Conservation (phyloP, 495 filamentous ascomycete genomes). For the Hypoxylon lienhwacheense region DNA sequence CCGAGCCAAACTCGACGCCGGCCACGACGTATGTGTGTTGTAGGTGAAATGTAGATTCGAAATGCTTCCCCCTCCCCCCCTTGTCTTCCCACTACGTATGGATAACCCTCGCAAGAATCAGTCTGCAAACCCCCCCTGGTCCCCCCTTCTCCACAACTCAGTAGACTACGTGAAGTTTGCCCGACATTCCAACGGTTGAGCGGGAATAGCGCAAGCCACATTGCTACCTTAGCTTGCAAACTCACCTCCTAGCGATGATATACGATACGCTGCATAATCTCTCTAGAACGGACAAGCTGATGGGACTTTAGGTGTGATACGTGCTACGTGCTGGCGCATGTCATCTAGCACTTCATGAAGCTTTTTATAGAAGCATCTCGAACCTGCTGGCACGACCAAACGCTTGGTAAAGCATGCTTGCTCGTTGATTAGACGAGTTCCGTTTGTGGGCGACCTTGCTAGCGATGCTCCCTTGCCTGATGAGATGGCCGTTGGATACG, state of each 20-base stretch:
- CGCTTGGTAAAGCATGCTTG: neutral
- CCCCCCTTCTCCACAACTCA: conserved; percentile 10
- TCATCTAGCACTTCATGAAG: conserved; percentile 1
- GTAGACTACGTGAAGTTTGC: conserved; percentile 25
- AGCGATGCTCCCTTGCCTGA: neutral
- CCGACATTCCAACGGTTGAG: conserved; percentile 32
- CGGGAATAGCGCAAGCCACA: conserved; percentile 35
- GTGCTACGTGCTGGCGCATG: neutral
- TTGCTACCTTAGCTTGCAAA: conserved; percentile 16
- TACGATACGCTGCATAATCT: neutral
- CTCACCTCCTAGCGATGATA: conserved; percentile 3
- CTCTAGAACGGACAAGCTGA: conserved; percentile 7
- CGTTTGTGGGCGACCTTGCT: neutral
- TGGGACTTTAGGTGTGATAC: conserved; percentile 4
- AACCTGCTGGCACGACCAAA: conserved; percentile 19
- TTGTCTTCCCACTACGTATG: conserved; percentile 14
- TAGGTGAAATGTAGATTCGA: conserved; percentile 22
- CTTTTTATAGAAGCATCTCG: neutral
- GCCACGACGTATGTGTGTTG: conserved; percentile 10
- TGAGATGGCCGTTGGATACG: too few species aligned
- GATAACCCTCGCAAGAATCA: conserved; percentile 13
- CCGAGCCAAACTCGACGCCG: conserved; percentile 6
- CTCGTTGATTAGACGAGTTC: neutral
- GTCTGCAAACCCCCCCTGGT: too few species aligned
- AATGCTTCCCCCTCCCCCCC: conserved; percentile 20